Conservation (phyloP, 148 eudicot genomes). For the Fagopyrum tataricum region DNA sequence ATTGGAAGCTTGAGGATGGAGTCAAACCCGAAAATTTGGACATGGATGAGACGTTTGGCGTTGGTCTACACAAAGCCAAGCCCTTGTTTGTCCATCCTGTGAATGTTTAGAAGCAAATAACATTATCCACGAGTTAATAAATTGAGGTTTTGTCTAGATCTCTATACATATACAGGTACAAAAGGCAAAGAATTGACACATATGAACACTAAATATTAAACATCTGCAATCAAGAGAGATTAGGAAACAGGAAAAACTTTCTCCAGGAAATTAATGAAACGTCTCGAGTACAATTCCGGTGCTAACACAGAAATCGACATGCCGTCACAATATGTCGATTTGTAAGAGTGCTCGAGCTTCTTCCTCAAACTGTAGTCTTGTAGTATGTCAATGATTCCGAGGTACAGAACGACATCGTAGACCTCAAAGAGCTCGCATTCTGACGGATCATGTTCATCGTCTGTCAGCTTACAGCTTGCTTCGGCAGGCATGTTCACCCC, state of each 20-base stretch:
- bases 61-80: conserved; percentile 22
- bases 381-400: conserved; percentile 89
- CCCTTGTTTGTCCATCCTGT: conserved; percentile 22
- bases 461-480: conserved; percentile 55
- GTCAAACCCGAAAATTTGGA: conserved; percentile 18
- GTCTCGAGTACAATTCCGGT: conserved; percentile 59
- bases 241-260: conserved; percentile 16
- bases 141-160: neutral
- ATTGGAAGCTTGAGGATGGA: conserved; percentile 31
- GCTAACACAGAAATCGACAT: conserved; percentile 69
- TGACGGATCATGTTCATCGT: conserved; percentile 37
- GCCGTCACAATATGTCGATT: conserved; percentile 57
- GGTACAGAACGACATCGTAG: conserved; percentile 86
- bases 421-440: conserved; percentile 88
- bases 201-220: neutral
- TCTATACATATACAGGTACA: neutral
- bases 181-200: neutral
- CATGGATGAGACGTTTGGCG: conserved; percentile 26
- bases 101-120: neutral
- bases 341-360: conserved; percentile 67
- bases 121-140: neutral
- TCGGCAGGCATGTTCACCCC: conserved; percentile 98
- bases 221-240: too few species aligned
- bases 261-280: conserved; percentile 62
- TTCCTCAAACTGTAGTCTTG: conserved; percentile 80